These are phyloP conservation scores for Thalassiosira mediterranea DNA, from an alignment of 352 stramenopile genomes.

Conservation along the genomic window DNA sequence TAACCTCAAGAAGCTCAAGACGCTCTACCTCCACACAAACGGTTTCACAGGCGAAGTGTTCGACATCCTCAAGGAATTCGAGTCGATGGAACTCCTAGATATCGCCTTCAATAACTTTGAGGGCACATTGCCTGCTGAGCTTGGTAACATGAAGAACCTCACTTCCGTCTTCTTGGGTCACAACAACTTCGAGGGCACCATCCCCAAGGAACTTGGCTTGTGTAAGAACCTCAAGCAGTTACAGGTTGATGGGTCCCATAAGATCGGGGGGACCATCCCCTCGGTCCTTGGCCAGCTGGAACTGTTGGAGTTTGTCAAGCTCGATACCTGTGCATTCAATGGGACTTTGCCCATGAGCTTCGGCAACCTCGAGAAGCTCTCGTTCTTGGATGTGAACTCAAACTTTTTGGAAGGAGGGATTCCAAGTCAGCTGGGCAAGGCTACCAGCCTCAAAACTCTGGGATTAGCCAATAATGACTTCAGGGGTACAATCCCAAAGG, in stretches of 20 bases:
- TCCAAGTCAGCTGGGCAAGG: constrained; percentile 43
- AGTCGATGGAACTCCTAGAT: constrained; percentile 43
- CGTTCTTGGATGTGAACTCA: constrained; percentile 65
- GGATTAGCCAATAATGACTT: constrained; percentile 61
- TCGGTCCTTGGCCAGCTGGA: constrained; percentile 24
- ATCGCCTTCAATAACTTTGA: constrained; percentile 46
- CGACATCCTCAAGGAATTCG: constrained; percentile 48
- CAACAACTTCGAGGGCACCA: constrained; percentile 37
- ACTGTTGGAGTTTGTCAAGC: constrained; percentile 57
- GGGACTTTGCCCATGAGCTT: constrained; percentile 51
- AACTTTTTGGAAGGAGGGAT: constrained; percentile 62
- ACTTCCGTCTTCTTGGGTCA: constrained; percentile 33
- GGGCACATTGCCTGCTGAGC: constrained; percentile 27
- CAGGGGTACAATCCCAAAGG: constrained; percentile 22
- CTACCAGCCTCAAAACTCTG: constrained; percentile 44
- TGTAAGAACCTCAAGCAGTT: constrained; percentile 45
- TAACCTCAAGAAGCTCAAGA: constrained; percentile 49
- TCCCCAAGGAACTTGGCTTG: constrained; percentile 31
- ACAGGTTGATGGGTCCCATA: constrained; percentile 33
- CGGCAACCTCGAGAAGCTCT: constrained; percentile 56
- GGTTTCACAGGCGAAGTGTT: constrained; percentile 40
- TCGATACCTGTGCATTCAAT: constrained; percentile 63
- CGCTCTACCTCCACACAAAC: constrained; percentile 67
- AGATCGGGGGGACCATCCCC: constrained; percentile 34
- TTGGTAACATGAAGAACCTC: constrained; percentile 49